Evolutionary conservation across 2,329 filamentous ascomycete species (phyloP).

Genomic region (Penicillium frequentans): DNA sequence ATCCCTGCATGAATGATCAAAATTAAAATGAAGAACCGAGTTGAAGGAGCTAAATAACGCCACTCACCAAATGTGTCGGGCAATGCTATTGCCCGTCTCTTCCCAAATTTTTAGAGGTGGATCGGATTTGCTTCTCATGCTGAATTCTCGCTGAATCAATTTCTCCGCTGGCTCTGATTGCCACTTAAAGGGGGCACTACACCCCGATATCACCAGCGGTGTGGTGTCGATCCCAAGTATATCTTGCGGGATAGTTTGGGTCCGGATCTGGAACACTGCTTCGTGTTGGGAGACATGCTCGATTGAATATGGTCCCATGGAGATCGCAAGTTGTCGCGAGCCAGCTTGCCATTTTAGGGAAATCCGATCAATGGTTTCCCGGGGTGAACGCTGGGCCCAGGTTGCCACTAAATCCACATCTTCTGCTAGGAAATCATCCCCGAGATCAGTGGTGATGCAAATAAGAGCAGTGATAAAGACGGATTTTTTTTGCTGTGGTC

Average conservation of each 20-base stretch:
- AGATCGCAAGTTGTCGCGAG: slow-evolving; percentile 34
- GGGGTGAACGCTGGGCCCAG: slow-evolving; percentile 18
- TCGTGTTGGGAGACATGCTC: slow-evolving; percentile 23
- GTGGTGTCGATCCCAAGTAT: slow-evolving; percentile 24
- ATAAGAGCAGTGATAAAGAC: slow-evolving; percentile 54
- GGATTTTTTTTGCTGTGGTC: slow-evolving; percentile 41
- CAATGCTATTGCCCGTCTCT: slow-evolving; percentile 72
- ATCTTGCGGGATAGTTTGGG: slow-evolving; percentile 14
- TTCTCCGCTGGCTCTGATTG: slow-evolving; percentile 48
- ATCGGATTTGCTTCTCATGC: slow-evolving; percentile 38
- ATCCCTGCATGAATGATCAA: slow-evolving; percentile 46
- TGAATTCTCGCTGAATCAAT: slow-evolving; percentile 57
- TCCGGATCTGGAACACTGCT: slow-evolving; percentile 29
- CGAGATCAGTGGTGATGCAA: slow-evolving; percentile 68
- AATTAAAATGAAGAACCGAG: slow-evolving; percentile 1
- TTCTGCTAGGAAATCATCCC: slow-evolving; percentile 61
- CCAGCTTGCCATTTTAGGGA: slow-evolving; percentile 34
- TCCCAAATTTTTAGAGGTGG: slow-evolving; percentile 58
- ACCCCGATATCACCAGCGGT: slow-evolving; percentile 57
- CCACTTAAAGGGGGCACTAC: slow-evolving; percentile 50
- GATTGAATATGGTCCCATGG: slow-evolving; percentile 31
- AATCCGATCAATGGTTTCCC: slow-evolving; percentile 23
- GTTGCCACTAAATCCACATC: slow-evolving; percentile 33
- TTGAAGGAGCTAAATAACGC: background rate
- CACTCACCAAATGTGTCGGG: slow-evolving; percentile 66